Evolutionary conservation across 2,329 filamentous ascomycete species (phyloP), one percentile per base, ranked within the genome.

Genomic region (Fonsecaea nubica): DNA sequence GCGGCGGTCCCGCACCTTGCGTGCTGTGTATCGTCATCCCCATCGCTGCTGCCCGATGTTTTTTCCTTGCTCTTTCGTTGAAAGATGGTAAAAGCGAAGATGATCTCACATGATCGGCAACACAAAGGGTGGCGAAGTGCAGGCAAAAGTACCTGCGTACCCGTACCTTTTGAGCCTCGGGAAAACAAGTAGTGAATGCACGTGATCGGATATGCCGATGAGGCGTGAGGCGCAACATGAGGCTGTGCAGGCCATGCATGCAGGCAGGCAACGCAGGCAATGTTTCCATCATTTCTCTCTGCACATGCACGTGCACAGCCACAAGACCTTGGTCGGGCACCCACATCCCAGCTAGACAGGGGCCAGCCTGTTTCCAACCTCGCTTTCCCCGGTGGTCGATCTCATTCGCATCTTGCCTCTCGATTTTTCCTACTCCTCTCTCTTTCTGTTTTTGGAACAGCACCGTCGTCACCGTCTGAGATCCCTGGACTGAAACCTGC

Each of bases 401-500:
- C 58, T 54, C 54, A 42, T 63, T 56, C 12, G 45, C 42, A 25
- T 48, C 33, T 40, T 52, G 42, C 45, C 45, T 56, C 64, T 60
- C 21, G 50, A 35, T n/a, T 50, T 60, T 32, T 58, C 36, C 21
- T 58, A 25, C 25, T 25, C 25, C 2, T 2, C 25, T 25, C 25
- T 38, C 25, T 54, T 6, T 18, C 30, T 56, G 12, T 33, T 18
- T 25, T 25, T 36, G 57, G 55, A 62, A 57, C 54, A 35, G 66
- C 53, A 62, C 53, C 36, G 48, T 60, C 55, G 45, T 67, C 55
- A 59, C 40, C 38, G 55, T 66, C 48, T 63, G 53, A 48, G 56
- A 58, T 32, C 21, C 21, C 15, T 10, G 40, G 42, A 42, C 56
- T 70, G 68, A 70, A 67, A 70, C 68, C 67, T 61, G 62, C 64